A percentile compares a stretch with the other conserved stretches of the same genome.
Conservation (phyloP, 2,329 filamentous ascomycete species). For the Apiospora aurea region DNA sequence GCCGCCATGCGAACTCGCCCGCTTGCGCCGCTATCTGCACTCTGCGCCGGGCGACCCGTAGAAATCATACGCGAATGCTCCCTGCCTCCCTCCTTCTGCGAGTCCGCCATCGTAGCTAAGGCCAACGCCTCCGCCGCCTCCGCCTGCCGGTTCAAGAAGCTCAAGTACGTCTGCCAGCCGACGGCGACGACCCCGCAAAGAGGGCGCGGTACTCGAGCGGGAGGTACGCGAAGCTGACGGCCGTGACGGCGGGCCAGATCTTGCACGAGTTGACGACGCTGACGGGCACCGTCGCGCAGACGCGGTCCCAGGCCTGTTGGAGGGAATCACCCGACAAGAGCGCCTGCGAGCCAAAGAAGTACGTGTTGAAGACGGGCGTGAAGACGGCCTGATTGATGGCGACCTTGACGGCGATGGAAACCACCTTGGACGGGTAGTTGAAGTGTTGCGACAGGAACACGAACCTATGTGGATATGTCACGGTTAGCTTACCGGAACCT, state of each 20-base stretch:
- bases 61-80: background rate
- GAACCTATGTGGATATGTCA: constrained; percentile 60
- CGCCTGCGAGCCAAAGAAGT: constrained; percentile 84
- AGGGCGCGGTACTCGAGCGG: constrained; percentile 80
- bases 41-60: background rate
- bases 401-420: constrained; percentile 80
- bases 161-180: constrained; percentile 92
- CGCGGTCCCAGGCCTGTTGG: constrained; percentile 70
- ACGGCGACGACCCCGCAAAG: constrained; percentile 81
- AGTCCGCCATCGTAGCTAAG: background rate
- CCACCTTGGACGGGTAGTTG: constrained; percentile 77
- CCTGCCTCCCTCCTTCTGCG: background rate
- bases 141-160: constrained; percentile 77
- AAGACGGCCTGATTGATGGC: constrained; percentile 80
- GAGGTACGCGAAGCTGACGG: constrained; percentile 86
- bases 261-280: constrained; percentile 83
- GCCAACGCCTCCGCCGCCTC: constrained; percentile 60
- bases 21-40: background rate
- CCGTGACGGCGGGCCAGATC: constrained; percentile 87
- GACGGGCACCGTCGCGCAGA: constrained; percentile 77
- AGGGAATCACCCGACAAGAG: constrained; percentile 73
- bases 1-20: background rate
- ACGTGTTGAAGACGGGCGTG: constrained; percentile 82
- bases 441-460: constrained; percentile 81
- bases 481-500: constrained; percentile 17